Conservation (phyloP, 805 yeast species). For the Candida easanensis region DNA sequence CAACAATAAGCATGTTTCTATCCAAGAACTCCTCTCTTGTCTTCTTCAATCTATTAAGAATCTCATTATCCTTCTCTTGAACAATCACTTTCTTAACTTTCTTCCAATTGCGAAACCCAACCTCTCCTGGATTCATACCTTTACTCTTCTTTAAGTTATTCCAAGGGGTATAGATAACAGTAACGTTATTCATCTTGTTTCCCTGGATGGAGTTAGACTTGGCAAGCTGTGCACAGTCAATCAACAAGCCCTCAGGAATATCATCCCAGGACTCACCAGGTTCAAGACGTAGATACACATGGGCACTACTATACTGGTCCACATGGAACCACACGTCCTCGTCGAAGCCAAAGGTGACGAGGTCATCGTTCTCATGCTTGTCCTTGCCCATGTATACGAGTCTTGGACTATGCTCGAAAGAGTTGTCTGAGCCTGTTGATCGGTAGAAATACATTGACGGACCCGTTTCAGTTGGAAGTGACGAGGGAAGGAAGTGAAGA, state of each 20-base stretch:
- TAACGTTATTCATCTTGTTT: constrained; percentile 62
- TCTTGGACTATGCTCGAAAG: constrained; percentile 30
- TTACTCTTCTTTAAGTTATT: constrained; percentile 63
- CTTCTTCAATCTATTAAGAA: constrained; percentile 61
- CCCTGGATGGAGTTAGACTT: constrained; percentile 78
- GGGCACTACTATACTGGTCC: constrained; percentile 74
- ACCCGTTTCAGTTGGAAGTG: neutral
- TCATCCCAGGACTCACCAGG: constrained; percentile 43
- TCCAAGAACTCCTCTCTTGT: constrained; percentile 53
- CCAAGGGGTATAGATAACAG: constrained; percentile 74
- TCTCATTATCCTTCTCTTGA: constrained; percentile 52
- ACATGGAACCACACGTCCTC: constrained; percentile 81
- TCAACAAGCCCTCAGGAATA: constrained; percentile 51
- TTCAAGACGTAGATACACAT: constrained; percentile 60
- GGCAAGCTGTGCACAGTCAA: constrained; percentile 68
- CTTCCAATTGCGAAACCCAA: constrained; percentile 61
- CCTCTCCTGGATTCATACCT: constrained; percentile 77
- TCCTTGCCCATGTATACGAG: constrained; percentile 68
- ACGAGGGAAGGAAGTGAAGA: neutral
- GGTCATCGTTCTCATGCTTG: constrained; percentile 62
- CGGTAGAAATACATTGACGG: constrained; percentile 40
- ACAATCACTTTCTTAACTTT: constrained; percentile 52
- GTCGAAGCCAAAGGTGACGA: constrained; percentile 62
- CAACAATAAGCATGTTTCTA: constrained; percentile 30
- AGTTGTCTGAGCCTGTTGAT: constrained; percentile 33